These are phyloP conservation scores for Chytriomyces confervae DNA, from an alignment of 192 early-diverging fungal species.

Conservation along the genomic window DNA sequence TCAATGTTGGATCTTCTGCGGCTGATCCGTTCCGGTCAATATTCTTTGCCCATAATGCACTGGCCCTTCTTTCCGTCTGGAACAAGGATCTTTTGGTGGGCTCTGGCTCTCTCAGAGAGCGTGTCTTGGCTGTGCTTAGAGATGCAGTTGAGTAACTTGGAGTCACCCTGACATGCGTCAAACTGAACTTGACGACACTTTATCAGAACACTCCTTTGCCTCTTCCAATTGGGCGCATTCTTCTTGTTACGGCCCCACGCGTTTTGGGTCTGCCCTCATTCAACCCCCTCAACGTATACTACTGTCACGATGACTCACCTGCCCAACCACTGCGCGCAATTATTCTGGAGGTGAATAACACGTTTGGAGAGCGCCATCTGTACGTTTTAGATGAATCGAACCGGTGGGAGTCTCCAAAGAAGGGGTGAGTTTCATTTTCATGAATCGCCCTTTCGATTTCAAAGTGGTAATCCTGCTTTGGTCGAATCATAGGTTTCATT, in stretches of 20 bases:
- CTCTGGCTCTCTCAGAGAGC: not conserved
- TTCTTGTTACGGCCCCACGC: constrained; percentile 60
- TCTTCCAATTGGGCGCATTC: constrained; percentile 43
- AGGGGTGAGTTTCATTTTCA: constrained; percentile 36
- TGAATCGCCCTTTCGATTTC: not conserved
- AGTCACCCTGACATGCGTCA: not conserved
- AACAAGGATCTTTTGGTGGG: constrained; percentile 37
- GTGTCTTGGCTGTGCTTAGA: constrained; percentile 2
- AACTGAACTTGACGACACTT: not conserved
- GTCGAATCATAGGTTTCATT: constrained; percentile 24
- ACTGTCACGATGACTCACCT: constrained; percentile 42
- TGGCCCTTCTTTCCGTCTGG: constrained; percentile 38
- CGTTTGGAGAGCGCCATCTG: constrained; percentile 63
- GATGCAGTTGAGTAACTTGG: not conserved
- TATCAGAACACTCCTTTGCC: constrained; percentile 7
- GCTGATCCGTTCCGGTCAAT: not conserved
- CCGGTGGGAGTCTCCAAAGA: not conserved
- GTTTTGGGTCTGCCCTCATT: constrained; percentile 54
- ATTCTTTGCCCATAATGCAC: constrained; percentile 4
- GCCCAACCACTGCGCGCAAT: constrained; percentile 24
- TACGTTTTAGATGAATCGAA: constrained; percentile 50
- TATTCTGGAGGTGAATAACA: constrained; percentile 66
- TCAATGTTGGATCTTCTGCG: constrained; percentile 21
- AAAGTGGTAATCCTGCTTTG: too few species aligned
- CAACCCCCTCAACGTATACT: constrained; percentile 63